Conservation (phyloP, 306 rosid genomes). For the Dryas drummondii region DNA sequence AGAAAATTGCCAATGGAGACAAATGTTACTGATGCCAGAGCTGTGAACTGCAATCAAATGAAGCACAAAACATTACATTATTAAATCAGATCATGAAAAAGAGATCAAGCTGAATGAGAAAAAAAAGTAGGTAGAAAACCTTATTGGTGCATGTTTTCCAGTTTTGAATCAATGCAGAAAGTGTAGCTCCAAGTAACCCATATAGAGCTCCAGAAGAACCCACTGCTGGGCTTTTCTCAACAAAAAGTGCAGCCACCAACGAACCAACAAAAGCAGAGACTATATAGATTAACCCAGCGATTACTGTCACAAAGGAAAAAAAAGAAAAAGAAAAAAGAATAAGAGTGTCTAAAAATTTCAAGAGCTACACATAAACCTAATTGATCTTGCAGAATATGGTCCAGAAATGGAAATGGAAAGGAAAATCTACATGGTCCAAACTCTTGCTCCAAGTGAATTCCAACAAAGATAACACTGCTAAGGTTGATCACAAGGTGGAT, state of each 20-base stretch:
- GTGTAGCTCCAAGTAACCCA: constrained; percentile 83
- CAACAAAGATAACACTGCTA: constrained; percentile 62
- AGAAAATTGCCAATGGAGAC: constrained; percentile 58
- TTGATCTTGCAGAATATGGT: constrained; percentile 16
- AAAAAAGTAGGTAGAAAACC: constrained; percentile 40
- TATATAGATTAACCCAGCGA: constrained; percentile 70
- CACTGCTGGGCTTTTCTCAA: constrained; percentile 57
- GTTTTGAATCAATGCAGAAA: constrained; percentile 63
- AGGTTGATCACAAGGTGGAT: constrained; percentile 82
- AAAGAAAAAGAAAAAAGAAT: constrained; percentile 21
- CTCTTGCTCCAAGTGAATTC: constrained; percentile 74
- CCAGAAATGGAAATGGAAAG: background rate
- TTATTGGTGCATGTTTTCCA: constrained; percentile 64
- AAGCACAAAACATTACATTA: constrained; percentile 17
- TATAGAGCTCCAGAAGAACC: constrained; percentile 78
- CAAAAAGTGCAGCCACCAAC: constrained; percentile 83
- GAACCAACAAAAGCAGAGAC: constrained; percentile 74
- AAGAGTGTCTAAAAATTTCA: constrained; percentile 15
- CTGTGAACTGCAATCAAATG: constrained; percentile 55
- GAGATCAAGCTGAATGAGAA: background rate
- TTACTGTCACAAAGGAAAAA: constrained; percentile 48
- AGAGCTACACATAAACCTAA: background rate
- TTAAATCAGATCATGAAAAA: constrained; percentile 20
- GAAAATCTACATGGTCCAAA: constrained; percentile 60
- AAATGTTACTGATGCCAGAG: constrained; percentile 49